Base-by-base conservation (phyloP, 2,329 filamentous ascomycete genomes). In the Cladosporium cucumerinum region DNA sequence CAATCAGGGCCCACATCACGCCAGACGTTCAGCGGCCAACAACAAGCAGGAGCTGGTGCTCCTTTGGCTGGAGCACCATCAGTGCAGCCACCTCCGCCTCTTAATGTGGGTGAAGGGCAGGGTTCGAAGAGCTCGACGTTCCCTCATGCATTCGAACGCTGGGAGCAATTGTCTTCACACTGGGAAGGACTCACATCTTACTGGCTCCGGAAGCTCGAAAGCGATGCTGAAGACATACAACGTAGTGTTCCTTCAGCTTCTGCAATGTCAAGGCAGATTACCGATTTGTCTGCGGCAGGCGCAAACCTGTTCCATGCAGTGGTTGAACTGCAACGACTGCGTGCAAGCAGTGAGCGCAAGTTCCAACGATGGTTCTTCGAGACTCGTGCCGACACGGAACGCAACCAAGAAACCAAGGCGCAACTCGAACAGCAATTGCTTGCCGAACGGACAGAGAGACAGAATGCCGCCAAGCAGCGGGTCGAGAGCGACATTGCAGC, bases 331-430 rank as follows among this genome's bases (percentile, higher is more conserved):
- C 95, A 99, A 77, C 89, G 95, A 32, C 83, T 99, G 28, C 90
- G 95, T 51, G 95, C 95, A 43, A 97, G 93, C 64, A 98, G 94
- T 0, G 95, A 99, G 78, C 88, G 95, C 69, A 98, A 98, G 76
- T 99, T 99, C 72, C 95, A 99, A 78, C 87, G 95, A 59, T 99
- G 95, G 95, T 98, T 98, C 79, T 97, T 96, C 71, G 95, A 99
- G 76, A 97, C 93, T 8, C 86, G 93, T 60, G 86, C 89, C 34
- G 93, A 98, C 70, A 87, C 96, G 69, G 95, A 98, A 79, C 88
- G 90, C 30, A 85, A 89, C 58, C 89, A 91, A 69, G 95, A 98
- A 78, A 83, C 90, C 43, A 91, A 92, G 64, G 93, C 87, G 3
- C 87, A 93, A 74, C 80, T 97, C n/a, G 89, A 96, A 73, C 82